Conservation (phyloP, 352 stramenopile species). For the Phytophthora chlamydospora region DNA sequence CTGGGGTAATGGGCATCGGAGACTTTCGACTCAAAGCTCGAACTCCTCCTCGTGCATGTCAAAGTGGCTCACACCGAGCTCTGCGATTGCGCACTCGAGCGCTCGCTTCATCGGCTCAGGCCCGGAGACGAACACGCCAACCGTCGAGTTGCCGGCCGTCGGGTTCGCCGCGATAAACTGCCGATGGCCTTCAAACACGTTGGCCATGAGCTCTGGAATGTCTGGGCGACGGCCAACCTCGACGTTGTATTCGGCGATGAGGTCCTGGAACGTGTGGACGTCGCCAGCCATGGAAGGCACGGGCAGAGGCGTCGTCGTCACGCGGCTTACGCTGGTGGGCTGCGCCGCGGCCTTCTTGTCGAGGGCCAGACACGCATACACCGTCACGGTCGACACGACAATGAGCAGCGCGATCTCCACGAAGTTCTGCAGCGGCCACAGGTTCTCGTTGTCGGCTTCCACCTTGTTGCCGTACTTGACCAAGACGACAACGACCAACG, state of each 20-base stretch:
- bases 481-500: constrained; percentile 27
- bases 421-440: constrained; percentile 46
- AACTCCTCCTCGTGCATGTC: constrained; percentile 40
- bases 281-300: constrained; percentile 13
- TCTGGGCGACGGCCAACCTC: constrained; percentile 31
- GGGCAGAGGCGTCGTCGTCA: constrained; percentile 13
- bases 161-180: constrained; percentile 1
- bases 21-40: constrained; percentile 36
- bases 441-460: constrained; percentile 10
- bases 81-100: constrained; percentile 23
- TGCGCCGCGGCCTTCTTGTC: constrained; percentile 7
- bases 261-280: constrained; percentile 25
- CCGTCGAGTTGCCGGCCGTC: constrained; percentile 12
- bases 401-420: constrained; percentile 31
- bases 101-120: constrained; percentile 39
- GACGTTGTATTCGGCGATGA: constrained; percentile 36
- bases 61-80: constrained; percentile 24
- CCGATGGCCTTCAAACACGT: constrained; percentile 25
- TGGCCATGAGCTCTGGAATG: constrained; percentile 35
- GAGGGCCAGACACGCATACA: constrained; percentile 15
- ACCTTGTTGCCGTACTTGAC: constrained; percentile 16
- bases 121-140: constrained; percentile 54
- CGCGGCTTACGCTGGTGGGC: neutral
- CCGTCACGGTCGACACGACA: constrained; percentile 9
- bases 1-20: too few species aligned